Percentiles rank a stretch among this genome's conserved stretches.
Conservation (phyloP, 2,329 filamentous ascomycete species). For the Alternaria solani region DNA sequence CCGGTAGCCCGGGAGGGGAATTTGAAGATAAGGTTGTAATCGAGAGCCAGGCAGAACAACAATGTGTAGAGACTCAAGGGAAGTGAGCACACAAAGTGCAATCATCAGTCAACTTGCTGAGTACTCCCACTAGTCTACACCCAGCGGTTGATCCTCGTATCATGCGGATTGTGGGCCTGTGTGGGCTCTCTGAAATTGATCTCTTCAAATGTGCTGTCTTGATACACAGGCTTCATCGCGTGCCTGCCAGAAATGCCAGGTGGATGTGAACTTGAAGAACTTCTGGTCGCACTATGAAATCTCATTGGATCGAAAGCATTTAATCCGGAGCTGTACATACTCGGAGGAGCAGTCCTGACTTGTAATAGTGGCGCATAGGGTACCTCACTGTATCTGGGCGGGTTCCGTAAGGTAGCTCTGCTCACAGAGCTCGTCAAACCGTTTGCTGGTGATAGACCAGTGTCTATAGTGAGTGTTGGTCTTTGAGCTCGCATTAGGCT, state of each 20-base stretch:
- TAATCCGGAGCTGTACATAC: background rate
- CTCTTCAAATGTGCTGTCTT: background rate
- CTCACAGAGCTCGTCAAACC: background rate
- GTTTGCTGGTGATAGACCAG: background rate
- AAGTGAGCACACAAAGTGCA: background rate
- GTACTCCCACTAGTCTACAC: background rate
- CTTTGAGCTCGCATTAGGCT: slow-evolving; percentile 5
- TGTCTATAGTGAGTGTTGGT: slow-evolving; percentile 3
- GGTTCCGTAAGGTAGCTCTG: background rate
- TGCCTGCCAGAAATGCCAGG: background rate
- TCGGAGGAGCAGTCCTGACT: background rate
- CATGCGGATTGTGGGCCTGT: background rate
- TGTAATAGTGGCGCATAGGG: background rate
- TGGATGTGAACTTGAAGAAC: background rate
- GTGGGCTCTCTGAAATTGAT: background rate
- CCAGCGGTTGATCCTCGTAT: background rate
- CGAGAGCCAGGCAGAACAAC: background rate
- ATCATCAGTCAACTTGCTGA: background rate
- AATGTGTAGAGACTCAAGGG: background rate
- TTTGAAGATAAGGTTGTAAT: background rate
- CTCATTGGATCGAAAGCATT: background rate
- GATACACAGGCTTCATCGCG: background rate
- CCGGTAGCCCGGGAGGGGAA: background rate
- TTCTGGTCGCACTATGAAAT: background rate
- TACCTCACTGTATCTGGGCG: background rate